phyloP scores from a whole-genome alignment of 768 basidiomycete genomes.

The Pulveroboletus sp. region DNA sequence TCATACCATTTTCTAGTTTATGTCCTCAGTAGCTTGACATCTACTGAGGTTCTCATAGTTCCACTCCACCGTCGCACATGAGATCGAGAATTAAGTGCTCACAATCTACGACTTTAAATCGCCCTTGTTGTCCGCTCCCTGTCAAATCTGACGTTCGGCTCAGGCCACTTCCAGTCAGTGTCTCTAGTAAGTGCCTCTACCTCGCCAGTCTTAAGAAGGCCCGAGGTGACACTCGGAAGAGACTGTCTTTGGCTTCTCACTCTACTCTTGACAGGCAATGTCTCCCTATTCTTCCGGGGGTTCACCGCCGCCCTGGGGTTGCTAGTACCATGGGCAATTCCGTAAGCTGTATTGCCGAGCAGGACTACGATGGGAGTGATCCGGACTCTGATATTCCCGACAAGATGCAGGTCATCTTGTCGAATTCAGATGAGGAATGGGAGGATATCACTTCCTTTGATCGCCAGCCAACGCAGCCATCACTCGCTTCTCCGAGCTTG shows the following conservation, averaged over 20 bases:
- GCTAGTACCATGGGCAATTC: constrained; percentile 65
- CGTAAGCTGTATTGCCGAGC: constrained; percentile 42
- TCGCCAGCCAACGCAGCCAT: not conserved
- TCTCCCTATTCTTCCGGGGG: constrained; percentile 44
- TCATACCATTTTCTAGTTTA: no score
- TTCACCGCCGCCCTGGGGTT: constrained; percentile 57
- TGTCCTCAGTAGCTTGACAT: no score
- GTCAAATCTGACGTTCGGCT: constrained; percentile 37
- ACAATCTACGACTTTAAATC: no score
- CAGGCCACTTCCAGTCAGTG: constrained; percentile 28
- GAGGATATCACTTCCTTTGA: constrained; percentile 39
- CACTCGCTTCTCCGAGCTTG: constrained; percentile 36
- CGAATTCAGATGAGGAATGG: constrained; percentile 34
- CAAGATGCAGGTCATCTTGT: constrained; percentile 63
- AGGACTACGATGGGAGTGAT: constrained; percentile 51
- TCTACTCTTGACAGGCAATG: constrained; percentile 16
- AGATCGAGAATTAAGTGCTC: no score
- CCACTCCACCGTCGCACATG: no score
- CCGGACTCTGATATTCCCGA: constrained; percentile 79
- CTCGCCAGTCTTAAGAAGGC: constrained; percentile 36
- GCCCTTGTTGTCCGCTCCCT: constrained; percentile 13
- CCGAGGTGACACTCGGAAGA: not conserved
- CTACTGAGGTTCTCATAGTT: no score
- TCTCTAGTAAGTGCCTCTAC: constrained; percentile 17
- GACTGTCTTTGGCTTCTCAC: no score